These are phyloP conservation scores for Solanum neorickii DNA, from an alignment of 257 asterid species.

Conservation along the genomic window DNA sequence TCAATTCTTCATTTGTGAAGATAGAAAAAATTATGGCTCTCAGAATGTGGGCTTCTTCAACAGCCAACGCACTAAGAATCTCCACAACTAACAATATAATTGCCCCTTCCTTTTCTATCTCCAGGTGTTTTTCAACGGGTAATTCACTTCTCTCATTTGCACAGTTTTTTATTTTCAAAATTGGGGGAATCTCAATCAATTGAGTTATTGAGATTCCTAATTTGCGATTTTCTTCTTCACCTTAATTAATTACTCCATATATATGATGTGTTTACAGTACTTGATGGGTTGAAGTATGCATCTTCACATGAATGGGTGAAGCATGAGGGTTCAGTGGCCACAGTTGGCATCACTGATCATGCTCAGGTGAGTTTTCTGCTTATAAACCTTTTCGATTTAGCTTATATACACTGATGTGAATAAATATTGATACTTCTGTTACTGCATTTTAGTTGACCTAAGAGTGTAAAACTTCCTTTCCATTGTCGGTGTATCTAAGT, in stretches of 20 bases:
- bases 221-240: not conserved
- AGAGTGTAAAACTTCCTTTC: not conserved
- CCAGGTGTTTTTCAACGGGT: conserved; percentile 85
- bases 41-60: conserved; percentile 95
- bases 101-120: conserved; percentile 23
- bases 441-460: not conserved
- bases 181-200: not conserved
- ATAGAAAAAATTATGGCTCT: conserved; percentile 46
- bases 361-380: conserved; percentile 52
- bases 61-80: conserved; percentile 73
- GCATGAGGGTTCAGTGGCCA: conserved; percentile 73
- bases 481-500: not conserved
- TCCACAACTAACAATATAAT: conserved; percentile 21
- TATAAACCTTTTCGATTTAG: not conserved
- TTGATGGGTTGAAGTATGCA: conserved; percentile 74
- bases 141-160: not conserved
- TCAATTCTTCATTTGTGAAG: not conserved
- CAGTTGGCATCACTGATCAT: conserved; percentile 83
- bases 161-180: not conserved
- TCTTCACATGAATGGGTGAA: conserved; percentile 93
- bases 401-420: not conserved
- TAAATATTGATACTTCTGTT: not conserved
- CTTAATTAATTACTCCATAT: not conserved
- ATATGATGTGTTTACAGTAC: conserved; percentile 26
- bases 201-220: not conserved